Base-by-base conservation (phyloP, 768 basidiomycete species). In the Xerocomellus intermedius region DNA sequence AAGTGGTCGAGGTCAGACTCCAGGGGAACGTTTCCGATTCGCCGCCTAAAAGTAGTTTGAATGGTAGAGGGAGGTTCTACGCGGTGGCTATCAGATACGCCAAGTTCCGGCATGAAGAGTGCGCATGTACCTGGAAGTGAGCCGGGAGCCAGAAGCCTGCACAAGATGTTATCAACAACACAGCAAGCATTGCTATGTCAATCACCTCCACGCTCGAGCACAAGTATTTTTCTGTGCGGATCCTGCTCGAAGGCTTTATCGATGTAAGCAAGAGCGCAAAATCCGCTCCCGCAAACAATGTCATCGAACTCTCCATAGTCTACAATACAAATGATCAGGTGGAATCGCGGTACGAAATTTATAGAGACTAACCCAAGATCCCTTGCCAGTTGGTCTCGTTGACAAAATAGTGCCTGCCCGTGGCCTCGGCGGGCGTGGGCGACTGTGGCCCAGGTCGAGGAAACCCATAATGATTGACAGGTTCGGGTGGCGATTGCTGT, bases 201-300 rank as follows among this genome's bases (percentile, higher is more conserved):
- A 19, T 44, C 28, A 50, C 57, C 50, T 33, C 62, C 50, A 21
- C 61, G 55, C 39, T 63, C 33, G 33, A 33, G 33, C 10, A 63
- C 48, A 44, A 63, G 57, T 21, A 63, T 63, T 49, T 45, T 49
- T 36, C 61, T 42, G 37, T 41, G 47, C 12, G 61, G 61, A 13
- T 63, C 35, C 33, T 50, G 19, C 35, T 55, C 14, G 17, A 63
- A 53, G n/a, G 61, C 56, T 13, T 36, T 36, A 30, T 56, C 56
- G 43, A 63, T 52, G 48, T 63, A 63, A 8, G 61, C 61, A 26
- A 63, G 57, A 24, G 61, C 59, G 16, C 58, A 59, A 48, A 44
- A 52, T n/a, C 58, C 55, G 16, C 54, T 59, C 21, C 58, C 58
- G 19, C 47, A 22, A 13, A 59, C 58, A 32, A 59, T 49, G 32